Base-by-base conservation (phyloP, 495 filamentous ascomycete genomes). In the Penicillium steckii region DNA sequence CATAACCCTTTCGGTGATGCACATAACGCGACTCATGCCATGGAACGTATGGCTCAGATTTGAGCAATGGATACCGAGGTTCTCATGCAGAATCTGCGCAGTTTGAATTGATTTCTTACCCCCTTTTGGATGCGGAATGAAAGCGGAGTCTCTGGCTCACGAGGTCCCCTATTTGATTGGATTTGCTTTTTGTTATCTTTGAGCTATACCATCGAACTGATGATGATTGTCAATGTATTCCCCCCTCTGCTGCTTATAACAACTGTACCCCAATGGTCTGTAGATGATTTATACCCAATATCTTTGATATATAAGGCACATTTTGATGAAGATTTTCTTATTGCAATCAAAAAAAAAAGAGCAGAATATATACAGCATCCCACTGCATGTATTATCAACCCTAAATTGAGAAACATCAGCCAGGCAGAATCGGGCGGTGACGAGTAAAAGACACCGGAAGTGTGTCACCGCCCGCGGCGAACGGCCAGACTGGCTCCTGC, bases 381-480 rank as follows among this genome's bases (percentile, higher is more conserved):
- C n/a, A n/a, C n/a, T n/a, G n/a, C n/a, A n/a, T n/a, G n/a, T n/a
- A n/a, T n/a, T n/a, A n/a, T n/a, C n/a, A n/a, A n/a, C n/a, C n/a
- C n/a, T n/a, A n/a, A n/a, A n/a, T n/a, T n/a, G n/a, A n/a, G n/a
- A n/a, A n/a, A n/a, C n/a, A n/a, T n/a, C n/a, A n/a, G n/a, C n/a
- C n/a, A 35, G 2, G 3, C 32, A 7, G 3, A 37, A 3, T 18
- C 10, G 15, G 33, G 33, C 33, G 13, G 33, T 7, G 33, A n/a
- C n/a, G n/a, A n/a, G n/a, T n/a, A n/a, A n/a, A n/a, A n/a, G n/a
- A n/a, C n/a, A 15, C 3, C 70, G 72, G 72, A 73, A 56, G 22
- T 46, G 63, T 70, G 72, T 41, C 48, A 59, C 56, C 65, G 55
- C 53, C 64, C 62, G 62, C 72, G 72, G 70, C 59, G 68, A 75